Evolutionary conservation across 2,329 filamentous ascomycete species (phyloP), one percentile per base, ranked within the genome.

Genomic region (Helminthosporium solani): DNA sequence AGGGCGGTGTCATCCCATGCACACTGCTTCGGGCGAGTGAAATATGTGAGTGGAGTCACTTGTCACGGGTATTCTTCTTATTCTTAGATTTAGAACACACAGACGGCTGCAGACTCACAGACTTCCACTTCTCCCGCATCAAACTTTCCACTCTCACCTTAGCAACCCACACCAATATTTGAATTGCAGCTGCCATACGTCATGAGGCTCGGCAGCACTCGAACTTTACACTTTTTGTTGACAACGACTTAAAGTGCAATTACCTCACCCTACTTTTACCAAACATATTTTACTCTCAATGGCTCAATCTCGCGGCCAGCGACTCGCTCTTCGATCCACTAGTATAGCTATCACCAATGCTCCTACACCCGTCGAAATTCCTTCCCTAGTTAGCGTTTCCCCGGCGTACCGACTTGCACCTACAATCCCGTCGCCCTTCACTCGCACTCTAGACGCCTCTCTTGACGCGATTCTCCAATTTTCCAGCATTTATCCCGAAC

Each of bases 401-500:
- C 18, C 39, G 8, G 15, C 20, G 14, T 41, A 41, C 28, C 27
- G 8, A 12, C 18, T 33, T 19, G 23, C 39, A 15, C 39, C 39
- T 3, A 41, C 39, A 12, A 9, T 52, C 5, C 63, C 63, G 11
- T 53, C 44, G 12, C 62, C 62, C 2, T 65, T 60, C 44, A 2
- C 31, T 1, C 60, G 63, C 21, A 59, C 47, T 0, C 51, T 65
- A 0, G 56, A 62, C 3, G 48, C 52, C 2, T 54, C 52, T 3
- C 53, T 65, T 1, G 58, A 65, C 20, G 52, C 57, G 1, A 52
- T 64, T 4, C 53, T 62, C 3, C 23, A 33, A 0, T 64, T 56
- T 35, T 42, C 45, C 1, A 9, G 12, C 2, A 9, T 23, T 3
- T 40, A 51, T 6, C 12, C 42, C 0, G 8, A 38, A 5, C 31